Evolutionary conservation across 768 basidiomycete species (phyloP).

Genomic region (Boletus rubroflammeus): DNA sequence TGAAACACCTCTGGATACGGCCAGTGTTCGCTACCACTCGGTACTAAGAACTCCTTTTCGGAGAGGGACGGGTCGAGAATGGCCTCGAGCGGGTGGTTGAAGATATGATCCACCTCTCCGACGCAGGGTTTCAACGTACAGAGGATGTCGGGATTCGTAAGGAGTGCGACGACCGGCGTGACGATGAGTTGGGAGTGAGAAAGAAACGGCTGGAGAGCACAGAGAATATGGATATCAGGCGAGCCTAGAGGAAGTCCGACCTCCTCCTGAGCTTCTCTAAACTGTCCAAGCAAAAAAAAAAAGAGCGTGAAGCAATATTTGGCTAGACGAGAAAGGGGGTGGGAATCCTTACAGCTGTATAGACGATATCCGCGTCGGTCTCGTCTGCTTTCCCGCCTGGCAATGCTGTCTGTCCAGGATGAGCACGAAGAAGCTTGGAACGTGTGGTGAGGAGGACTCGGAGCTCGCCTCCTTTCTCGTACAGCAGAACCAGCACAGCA

Average conservation of each 20-base stretch:
- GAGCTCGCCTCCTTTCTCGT: conserved; percentile 61
- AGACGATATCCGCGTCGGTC: conserved; percentile 54
- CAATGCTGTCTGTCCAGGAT: conserved; percentile 79
- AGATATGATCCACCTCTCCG: conserved; percentile 75
- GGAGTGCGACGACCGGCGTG: conserved; percentile 72
- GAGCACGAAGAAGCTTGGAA: conserved; percentile 68
- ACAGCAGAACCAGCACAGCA: conserved; percentile 78
- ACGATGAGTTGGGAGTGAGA: conserved; percentile 69
- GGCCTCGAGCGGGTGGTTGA: conserved; percentile 74
- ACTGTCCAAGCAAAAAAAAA: conserved; percentile 37
- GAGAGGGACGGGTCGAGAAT: conserved; percentile 55
- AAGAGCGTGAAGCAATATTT: neutral
- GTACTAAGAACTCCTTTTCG: conserved; percentile 46
- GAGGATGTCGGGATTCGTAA: conserved; percentile 53
- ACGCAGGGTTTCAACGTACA: conserved; percentile 49
- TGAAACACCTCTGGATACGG: conserved; percentile 69
- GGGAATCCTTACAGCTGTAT: conserved; percentile 67
- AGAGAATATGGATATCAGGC: conserved; percentile 56
- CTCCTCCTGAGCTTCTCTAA: conserved; percentile 84
- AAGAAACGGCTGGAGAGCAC: conserved; percentile 61
- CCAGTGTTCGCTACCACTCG: conserved; percentile 70
- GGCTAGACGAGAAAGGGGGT: neutral
- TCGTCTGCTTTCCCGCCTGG: conserved; percentile 80
- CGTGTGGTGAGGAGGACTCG: conserved; percentile 84
- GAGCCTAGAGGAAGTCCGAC: conserved; percentile 61